Conservation (phyloP, 306 rosid genomes). For the Prunus campanulata region DNA sequence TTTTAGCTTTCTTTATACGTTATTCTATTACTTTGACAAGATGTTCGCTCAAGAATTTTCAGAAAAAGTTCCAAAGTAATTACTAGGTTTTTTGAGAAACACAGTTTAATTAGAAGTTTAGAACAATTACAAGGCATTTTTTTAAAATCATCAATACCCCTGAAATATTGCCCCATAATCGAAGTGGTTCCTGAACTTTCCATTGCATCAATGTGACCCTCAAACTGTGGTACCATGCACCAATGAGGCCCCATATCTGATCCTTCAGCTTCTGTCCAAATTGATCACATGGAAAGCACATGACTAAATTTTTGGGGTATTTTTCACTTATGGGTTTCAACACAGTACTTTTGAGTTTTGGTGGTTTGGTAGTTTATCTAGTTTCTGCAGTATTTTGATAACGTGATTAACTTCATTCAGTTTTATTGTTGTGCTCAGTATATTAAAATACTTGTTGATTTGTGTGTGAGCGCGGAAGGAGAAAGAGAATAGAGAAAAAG, state of each 20-base stretch:
- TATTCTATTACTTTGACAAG: not conserved
- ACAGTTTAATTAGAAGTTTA: no score
- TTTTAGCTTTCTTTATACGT: slow-evolving; percentile 1
- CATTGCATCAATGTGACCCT: not conserved
- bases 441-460: not conserved
- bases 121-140: no score
- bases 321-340: not conserved
- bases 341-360: not conserved
- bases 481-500: not conserved
- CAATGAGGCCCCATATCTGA: not conserved
- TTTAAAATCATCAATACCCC: no score
- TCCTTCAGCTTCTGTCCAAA: not conserved
- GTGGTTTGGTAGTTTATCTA: not conserved
- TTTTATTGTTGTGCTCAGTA: not conserved
- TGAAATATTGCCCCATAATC: not conserved
- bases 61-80: not conserved
- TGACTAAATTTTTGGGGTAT: not conserved
- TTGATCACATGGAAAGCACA: not conserved
- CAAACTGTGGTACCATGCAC: not conserved
- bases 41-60: not conserved
- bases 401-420: not conserved
- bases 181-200: not conserved
- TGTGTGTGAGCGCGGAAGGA: not conserved
- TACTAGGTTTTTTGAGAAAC: not conserved
- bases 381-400: not conserved